Conservation (phyloP, 768 basidiomycete species). For the Suillus lakei region DNA sequence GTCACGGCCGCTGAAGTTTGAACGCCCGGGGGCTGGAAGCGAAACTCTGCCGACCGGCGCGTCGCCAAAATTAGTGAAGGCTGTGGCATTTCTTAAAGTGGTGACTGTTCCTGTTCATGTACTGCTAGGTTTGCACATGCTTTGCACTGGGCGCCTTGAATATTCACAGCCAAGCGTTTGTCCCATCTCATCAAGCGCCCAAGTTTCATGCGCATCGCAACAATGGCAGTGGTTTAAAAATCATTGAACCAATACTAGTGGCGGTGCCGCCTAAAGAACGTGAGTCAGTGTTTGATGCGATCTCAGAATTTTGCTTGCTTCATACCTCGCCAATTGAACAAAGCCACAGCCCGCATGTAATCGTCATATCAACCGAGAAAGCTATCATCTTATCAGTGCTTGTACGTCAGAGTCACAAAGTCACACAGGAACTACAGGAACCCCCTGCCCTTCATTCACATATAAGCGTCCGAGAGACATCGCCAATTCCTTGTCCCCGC, state of each 20-base stretch:
- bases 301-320: not conserved
- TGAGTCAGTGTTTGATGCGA: not conserved
- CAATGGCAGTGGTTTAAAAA: not conserved
- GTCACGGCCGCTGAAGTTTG: not conserved
- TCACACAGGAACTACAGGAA: slow-evolving; percentile 6
- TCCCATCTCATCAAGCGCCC: not conserved
- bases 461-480: not conserved
- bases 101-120: not conserved
- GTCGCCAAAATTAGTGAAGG: not conserved
- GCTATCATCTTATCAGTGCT: slow-evolving; percentile 16
- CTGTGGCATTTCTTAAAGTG: not conserved
- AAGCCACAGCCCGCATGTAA: slow-evolving; percentile 1
- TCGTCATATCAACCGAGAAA: slow-evolving; percentile 24
- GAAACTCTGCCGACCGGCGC: not conserved
- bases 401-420: slow-evolving; percentile 16
- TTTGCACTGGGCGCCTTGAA: not conserved
- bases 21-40: not conserved
- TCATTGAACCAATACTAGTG: not conserved
- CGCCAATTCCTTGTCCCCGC: not conserved
- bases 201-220: not conserved
- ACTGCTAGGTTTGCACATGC: not conserved
- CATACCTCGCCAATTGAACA: not conserved
- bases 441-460: not conserved
- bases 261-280: not conserved
- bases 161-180: not conserved